phyloP scores from a whole-genome alignment of 768 basidiomycete species.

The Daedaleopsis sinensis region DNA sequence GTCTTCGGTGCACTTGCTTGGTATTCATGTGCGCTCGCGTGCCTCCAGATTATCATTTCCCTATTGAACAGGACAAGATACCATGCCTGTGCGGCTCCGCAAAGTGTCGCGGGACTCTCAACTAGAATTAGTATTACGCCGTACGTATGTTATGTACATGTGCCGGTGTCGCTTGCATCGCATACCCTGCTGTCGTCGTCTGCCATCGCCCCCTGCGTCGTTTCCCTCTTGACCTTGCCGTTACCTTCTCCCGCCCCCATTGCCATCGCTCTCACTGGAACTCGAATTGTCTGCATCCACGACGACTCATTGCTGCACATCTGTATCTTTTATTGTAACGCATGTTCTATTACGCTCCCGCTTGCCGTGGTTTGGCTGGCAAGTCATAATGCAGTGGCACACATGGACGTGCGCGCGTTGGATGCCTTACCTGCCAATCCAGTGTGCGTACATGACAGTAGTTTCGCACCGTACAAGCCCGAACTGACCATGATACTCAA shows the following conservation, averaged over 20 bases:
- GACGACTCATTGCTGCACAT: conserved; percentile 15
- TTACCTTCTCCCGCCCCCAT: conserved; percentile 7
- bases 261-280: background rate
- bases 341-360: conserved; percentile 22
- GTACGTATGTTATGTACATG: conserved; percentile 24
- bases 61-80: conserved; percentile 97
- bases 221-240: conserved; percentile 7
- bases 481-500: no score
- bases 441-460: no score
- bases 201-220: conserved; percentile 7
- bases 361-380: conserved; percentile 15
- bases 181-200: conserved; percentile 26
- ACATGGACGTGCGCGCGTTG: background rate
- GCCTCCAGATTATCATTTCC: conserved; percentile 92
- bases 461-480: no score
- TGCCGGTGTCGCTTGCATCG: conserved; percentile 15
- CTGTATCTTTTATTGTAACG: conserved; percentile 33
- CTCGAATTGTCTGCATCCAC: conserved; percentile 11
- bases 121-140: conserved; percentile 54
- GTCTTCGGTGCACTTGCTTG: background rate
- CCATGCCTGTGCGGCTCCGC: conserved; percentile 88
- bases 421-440: no score
- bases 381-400: conserved; percentile 11
- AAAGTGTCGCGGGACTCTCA: conserved; percentile 94
- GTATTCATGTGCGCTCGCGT: background rate